A percentile compares a stretch with the other conserved stretches of the same genome.
Conservation (phyloP, 2,329 filamentous ascomycete genomes). For the Neofusicoccum parvum region DNA sequence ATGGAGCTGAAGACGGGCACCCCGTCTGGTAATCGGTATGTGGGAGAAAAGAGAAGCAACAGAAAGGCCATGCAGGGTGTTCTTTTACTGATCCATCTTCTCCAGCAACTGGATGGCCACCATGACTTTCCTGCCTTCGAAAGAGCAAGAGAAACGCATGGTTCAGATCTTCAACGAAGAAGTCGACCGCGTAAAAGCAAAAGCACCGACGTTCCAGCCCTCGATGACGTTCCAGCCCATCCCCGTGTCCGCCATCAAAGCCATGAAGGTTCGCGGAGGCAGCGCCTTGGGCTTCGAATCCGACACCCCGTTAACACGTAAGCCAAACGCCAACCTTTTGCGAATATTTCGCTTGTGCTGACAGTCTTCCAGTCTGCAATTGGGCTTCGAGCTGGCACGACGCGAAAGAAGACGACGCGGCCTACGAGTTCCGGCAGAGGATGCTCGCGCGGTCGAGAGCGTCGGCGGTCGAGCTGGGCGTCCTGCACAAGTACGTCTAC, state of each 20-base stretch:
- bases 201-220: slow-evolving; percentile 6
- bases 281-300: slow-evolving; percentile 3
- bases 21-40: slow-evolving; percentile 6
- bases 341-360: not conserved
- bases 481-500: slow-evolving; percentile 11
- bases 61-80: not conserved
- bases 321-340: not conserved
- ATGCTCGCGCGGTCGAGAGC: not conserved
- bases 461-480: not conserved
- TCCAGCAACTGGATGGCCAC: slow-evolving; percentile 19
- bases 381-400: not conserved
- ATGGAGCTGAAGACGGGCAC: slow-evolving; percentile 24
- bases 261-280: not conserved
- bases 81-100: not conserved
- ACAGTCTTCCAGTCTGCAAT: not conserved
- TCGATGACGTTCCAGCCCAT: slow-evolving; percentile 4
- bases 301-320: not conserved
- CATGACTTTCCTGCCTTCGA: not conserved
- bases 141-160: not conserved
- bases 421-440: not conserved
- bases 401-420: not conserved
- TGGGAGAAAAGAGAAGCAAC: slow-evolving; percentile 10
- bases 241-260: not conserved
- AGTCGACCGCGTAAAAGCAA: not conserved
- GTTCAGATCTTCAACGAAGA: slow-evolving; percentile 3